Conservation (phyloP, 2,329 filamentous ascomycete species). For the Fusarium ramigenum region DNA sequence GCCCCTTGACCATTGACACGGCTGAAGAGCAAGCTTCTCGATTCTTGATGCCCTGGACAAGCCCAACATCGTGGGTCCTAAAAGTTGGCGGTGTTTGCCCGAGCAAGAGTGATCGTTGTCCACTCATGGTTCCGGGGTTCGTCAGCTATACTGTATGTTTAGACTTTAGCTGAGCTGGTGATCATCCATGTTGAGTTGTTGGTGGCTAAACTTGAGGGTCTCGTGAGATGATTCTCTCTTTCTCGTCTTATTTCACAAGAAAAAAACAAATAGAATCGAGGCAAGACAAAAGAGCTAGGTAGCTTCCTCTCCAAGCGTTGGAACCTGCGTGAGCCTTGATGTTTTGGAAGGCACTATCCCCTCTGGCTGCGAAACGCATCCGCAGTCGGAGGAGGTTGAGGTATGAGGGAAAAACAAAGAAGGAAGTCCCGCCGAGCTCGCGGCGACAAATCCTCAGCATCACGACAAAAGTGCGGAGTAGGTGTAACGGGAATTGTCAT, state of each 20-base stretch:
- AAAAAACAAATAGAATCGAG: background rate
- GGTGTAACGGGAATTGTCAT: background rate
- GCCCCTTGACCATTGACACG: conserved; percentile 13
- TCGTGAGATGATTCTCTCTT: background rate
- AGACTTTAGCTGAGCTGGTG: background rate
- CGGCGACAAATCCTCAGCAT: conserved; percentile 6
- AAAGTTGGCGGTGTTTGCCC: conserved; percentile 33
- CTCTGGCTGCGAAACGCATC: conserved; percentile 16
- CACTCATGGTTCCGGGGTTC: conserved; percentile 40
- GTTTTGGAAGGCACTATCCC: conserved; percentile 13
- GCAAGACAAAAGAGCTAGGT: background rate
- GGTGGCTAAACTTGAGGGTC: background rate
- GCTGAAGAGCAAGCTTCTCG: conserved; percentile 27
- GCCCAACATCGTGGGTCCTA: conserved; percentile 26
- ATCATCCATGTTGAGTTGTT: background rate
- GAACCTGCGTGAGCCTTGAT: background rate
- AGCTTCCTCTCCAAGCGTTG: background rate
- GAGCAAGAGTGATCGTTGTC: conserved; percentile 25
- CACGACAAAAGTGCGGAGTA: background rate
- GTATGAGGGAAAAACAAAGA: conserved; percentile 23
- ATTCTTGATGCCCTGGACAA: conserved; percentile 28
- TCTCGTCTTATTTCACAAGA: background rate
- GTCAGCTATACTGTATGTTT: conserved; percentile 28
- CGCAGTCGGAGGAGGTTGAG: conserved; percentile 25
- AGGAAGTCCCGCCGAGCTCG: conserved; percentile 29